Conservation (phyloP, 2,329 filamentous ascomycete species). For the Epichloe sp. region DNA sequence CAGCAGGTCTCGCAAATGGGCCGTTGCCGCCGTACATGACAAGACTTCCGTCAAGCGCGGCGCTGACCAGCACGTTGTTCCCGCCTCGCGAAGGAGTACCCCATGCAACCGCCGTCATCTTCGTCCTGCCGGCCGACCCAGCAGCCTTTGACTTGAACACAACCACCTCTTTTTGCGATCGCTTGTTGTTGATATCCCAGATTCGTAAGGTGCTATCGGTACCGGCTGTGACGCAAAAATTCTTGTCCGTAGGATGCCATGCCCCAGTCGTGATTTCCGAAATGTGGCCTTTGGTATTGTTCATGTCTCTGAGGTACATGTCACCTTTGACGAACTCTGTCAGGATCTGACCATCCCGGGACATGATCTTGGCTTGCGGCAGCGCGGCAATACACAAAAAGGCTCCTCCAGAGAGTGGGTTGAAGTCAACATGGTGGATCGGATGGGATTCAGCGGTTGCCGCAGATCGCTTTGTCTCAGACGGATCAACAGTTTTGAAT, state of each 20-base stretch:
- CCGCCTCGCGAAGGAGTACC: slow-evolving; percentile 63
- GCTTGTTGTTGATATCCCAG: slow-evolving; percentile 89
- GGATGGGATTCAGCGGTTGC: slow-evolving; percentile 72
- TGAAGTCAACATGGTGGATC: slow-evolving; percentile 78
- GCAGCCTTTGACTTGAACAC: slow-evolving; percentile 90
- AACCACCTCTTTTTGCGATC: slow-evolving; percentile 83
- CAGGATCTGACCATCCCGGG: slow-evolving; percentile 72
- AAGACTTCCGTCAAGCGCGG: slow-evolving; percentile 78
- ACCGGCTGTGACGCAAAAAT: slow-evolving; percentile 78
- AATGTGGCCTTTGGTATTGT: slow-evolving; percentile 94
- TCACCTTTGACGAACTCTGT: slow-evolving; percentile 93
- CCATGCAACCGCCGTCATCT: slow-evolving; percentile 92
- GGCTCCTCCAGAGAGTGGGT: slow-evolving; percentile 62
- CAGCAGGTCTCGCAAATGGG: slow-evolving; percentile 68
- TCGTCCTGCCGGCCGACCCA: slow-evolving; percentile 76
- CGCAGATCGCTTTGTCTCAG: slow-evolving; percentile 54
- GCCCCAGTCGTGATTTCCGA: slow-evolving; percentile 80
- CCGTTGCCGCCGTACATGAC: slow-evolving; percentile 88
- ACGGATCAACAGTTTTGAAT: slow-evolving; percentile 86
- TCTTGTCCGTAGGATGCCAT: slow-evolving; percentile 81
- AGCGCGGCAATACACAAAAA: slow-evolving; percentile 82
- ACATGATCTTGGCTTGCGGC: slow-evolving; percentile 79
- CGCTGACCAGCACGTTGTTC: slow-evolving; percentile 63
- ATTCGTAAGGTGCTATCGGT: slow-evolving; percentile 93
- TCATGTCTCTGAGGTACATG: slow-evolving; percentile 95